Conservation (phyloP, 2,329 filamentous ascomycete genomes). For the Botrytis byssoidea region DNA sequence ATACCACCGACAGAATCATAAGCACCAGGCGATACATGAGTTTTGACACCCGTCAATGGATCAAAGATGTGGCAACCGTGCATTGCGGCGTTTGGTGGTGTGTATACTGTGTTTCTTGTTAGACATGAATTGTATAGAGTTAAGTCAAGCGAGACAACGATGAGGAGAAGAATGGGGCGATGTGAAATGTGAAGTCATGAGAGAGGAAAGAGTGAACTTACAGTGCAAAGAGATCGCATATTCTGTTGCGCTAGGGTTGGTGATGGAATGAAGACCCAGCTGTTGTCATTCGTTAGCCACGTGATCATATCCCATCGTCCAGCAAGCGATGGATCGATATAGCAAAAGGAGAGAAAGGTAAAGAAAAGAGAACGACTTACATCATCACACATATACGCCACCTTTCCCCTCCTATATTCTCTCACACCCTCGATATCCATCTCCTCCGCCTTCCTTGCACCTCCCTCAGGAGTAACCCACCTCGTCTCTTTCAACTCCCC, state of each 20-base stretch:
- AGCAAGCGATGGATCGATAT: not conserved
- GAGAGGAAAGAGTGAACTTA: conserved; percentile 24
- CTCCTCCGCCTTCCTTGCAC: conserved; percentile 23
- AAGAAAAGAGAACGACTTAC: conserved; percentile 20
- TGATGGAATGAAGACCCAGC: conserved; percentile 81
- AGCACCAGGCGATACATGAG: conserved; percentile 66
- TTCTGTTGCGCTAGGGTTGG: conserved; percentile 68
- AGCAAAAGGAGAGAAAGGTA: not conserved
- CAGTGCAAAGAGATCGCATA: conserved; percentile 81
- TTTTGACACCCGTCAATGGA: conserved; percentile 68
- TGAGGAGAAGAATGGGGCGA: not conserved
- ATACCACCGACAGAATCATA: conserved; percentile 60
- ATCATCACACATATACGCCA: conserved; percentile 89
- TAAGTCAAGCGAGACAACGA: not conserved
- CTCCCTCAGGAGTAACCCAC: conserved; percentile 47
- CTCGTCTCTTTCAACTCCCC: conserved; percentile 77
- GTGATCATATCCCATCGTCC: not conserved
- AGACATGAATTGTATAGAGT: not conserved
- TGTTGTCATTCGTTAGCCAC: not conserved
- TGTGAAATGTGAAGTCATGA: not conserved
- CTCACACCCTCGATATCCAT: conserved; percentile 47
- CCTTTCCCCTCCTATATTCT: conserved; percentile 66
- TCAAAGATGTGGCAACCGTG: conserved; percentile 82
- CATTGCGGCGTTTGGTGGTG: conserved; percentile 85
- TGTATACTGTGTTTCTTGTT: conserved; percentile 57